Evolutionary conservation across 495 filamentous ascomycete genomes (phyloP).

Genomic region (Pseudevernia furfuracea): DNA sequence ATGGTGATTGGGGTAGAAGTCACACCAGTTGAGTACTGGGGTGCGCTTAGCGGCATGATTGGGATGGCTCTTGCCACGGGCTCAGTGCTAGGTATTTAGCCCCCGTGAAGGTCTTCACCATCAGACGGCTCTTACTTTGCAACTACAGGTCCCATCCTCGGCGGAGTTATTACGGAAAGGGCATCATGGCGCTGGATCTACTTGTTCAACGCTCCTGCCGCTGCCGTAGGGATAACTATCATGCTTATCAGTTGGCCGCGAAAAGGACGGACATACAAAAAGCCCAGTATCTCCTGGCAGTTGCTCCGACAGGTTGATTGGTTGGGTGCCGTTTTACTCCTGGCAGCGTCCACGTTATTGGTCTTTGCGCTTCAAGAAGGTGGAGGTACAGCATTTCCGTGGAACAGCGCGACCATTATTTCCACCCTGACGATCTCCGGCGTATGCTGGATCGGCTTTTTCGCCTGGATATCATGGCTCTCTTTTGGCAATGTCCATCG

Average conservation of each 20-base stretch:
- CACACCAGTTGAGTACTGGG: slow-evolving; percentile 12
- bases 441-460: slow-evolving; percentile 32
- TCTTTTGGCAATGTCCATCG: slow-evolving; percentile 12
- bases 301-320: slow-evolving; percentile 43
- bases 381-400: slow-evolving; percentile 36
- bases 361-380: slow-evolving; percentile 53
- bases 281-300: background rate
- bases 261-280: background rate
- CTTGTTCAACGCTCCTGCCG: slow-evolving; percentile 53
- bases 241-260: slow-evolving; percentile 35
- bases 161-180: slow-evolving; percentile 50
- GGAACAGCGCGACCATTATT: slow-evolving; percentile 38
- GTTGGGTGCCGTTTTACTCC: slow-evolving; percentile 46
- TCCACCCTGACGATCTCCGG: slow-evolving; percentile 36
- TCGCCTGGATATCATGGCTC: slow-evolving; percentile 35
- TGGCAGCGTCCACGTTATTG: slow-evolving; percentile 47
- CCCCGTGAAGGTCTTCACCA: background rate
- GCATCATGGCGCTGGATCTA: slow-evolving; percentile 56
- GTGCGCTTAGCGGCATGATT: slow-evolving; percentile 9
- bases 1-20: slow-evolving; percentile 47
- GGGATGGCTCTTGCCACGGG: slow-evolving; percentile 8
- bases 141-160: slow-evolving; percentile 43
- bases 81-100: slow-evolving; percentile 14
- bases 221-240: slow-evolving; percentile 34
- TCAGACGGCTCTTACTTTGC: background rate